phyloP scores from a whole-genome alignment of 768 basidiomycete species.

The Kwoniella sp. region DNA sequence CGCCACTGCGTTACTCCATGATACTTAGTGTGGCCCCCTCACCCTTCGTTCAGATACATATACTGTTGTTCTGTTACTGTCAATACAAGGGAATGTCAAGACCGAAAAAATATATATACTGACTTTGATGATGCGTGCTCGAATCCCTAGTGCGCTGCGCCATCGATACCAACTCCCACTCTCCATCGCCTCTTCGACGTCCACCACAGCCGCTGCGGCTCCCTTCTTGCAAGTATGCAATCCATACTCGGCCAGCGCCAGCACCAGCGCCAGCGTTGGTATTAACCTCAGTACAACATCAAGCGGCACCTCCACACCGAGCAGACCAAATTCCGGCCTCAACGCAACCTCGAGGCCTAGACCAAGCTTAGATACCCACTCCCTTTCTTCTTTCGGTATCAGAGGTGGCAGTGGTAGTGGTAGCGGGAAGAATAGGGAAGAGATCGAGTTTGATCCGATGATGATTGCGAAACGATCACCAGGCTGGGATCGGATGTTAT shows the following conservation, averaged over 20 bases:
- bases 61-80: too few species aligned
- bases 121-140: background rate
- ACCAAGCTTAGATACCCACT: conserved; percentile 11
- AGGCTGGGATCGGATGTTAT: conserved; percentile 49
- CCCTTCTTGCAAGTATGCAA: background rate
- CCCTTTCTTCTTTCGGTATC: background rate
- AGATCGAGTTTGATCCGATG: conserved; percentile 46
- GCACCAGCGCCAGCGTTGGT: too few species aligned
- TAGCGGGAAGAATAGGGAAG: background rate
- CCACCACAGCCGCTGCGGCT: background rate
- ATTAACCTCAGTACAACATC: background rate
- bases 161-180: conserved; percentile 46
- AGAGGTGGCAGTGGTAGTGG: background rate
- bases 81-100: too few species aligned
- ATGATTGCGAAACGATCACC: conserved; percentile 42
- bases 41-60: too few species aligned
- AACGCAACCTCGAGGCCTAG: conserved; percentile 11
- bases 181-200: background rate
- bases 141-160: conserved; percentile 46
- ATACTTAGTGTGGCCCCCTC: too few species aligned
- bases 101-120: too few species aligned
- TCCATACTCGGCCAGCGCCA: too few species aligned
- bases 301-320: background rate
- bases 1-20: too few species aligned
- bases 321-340: background rate